These are phyloP conservation scores for Cutaneotrichosporon cavernicola DNA, from an alignment of 1,284 basidiomycete genomes.

Conservation along the genomic window DNA sequence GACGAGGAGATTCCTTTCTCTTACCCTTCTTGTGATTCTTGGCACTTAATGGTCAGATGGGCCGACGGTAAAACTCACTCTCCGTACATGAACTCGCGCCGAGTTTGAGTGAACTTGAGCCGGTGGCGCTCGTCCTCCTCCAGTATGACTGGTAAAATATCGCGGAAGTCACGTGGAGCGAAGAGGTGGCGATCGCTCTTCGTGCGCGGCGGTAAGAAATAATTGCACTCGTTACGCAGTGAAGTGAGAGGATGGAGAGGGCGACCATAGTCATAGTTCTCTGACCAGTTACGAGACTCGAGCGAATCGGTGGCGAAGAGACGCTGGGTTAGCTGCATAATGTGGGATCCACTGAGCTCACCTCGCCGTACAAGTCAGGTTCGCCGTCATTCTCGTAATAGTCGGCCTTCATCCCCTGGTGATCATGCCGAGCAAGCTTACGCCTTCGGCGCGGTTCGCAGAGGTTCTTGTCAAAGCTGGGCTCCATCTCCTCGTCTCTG, in stretches of 20 bases:
- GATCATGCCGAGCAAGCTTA: background rate
- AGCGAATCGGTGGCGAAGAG: conserved; percentile 7
- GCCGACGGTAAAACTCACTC: background rate
- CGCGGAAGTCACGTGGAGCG: background rate
- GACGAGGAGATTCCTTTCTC: background rate
- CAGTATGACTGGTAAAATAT: background rate
- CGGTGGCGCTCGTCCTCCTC: conserved; percentile 8
- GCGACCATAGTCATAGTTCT: background rate
- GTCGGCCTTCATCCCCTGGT: background rate
- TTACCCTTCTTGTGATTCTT: background rate
- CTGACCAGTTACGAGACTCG: background rate
- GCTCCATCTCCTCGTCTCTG: background rate
- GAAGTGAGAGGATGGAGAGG: background rate
- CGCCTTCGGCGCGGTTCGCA: background rate
- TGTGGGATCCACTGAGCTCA: background rate
- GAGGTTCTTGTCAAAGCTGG: background rate
- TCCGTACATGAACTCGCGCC: background rate
- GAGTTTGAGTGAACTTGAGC: background rate
- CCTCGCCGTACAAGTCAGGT: background rate
- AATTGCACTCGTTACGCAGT: background rate
- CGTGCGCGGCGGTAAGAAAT: background rate
- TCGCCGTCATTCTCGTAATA: background rate
- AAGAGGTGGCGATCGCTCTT: background rate
- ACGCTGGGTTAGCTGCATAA: background rate
- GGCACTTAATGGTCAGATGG: background rate